Conservation (phyloP, 495 filamentous ascomycete species). For the Immersiella caudata region DNA sequence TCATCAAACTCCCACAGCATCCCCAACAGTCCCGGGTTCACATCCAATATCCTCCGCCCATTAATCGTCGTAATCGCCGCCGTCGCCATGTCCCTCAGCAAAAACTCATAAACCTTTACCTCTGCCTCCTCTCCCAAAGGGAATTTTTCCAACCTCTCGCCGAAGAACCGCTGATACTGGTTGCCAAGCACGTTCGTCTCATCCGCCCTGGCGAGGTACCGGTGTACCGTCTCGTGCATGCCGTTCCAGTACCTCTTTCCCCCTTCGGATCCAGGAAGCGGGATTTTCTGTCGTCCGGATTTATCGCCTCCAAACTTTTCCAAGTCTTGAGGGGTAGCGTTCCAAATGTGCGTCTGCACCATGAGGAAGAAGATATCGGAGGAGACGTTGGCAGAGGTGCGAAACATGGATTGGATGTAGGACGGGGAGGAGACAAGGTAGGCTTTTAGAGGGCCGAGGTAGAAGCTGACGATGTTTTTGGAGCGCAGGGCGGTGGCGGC, state of each 20-base stretch:
- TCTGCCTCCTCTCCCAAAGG: slow-evolving; percentile 14
- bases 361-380: slow-evolving; percentile 25
- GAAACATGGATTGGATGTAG: slow-evolving; percentile 23
- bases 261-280: neutral
- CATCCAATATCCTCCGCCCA: slow-evolving; percentile 17
- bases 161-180: slow-evolving; percentile 23
- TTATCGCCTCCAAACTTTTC: slow-evolving; percentile 17
- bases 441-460: slow-evolving; percentile 25
- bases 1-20: slow-evolving; percentile 20
- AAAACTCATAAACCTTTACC: slow-evolving; percentile 16
- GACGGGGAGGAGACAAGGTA: slow-evolving; percentile 24
- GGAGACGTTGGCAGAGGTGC: slow-evolving; percentile 13
- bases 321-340: slow-evolving; percentile 5
- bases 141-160: neutral
- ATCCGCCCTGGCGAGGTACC: slow-evolving; percentile 5
- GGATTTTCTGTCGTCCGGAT: neutral
- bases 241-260: slow-evolving; percentile 9
- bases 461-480: slow-evolving; percentile 20
- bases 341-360: slow-evolving; percentile 11
- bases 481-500: neutral
- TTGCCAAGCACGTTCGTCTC: neutral
- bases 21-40: slow-evolving; percentile 17
- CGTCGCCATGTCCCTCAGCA: slow-evolving; percentile 24
- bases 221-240: slow-evolving; percentile 11
- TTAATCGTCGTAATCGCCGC: slow-evolving; percentile 18